Conservation (phyloP, 495 filamentous ascomycete genomes). For the Penicillium diatomitis region DNA sequence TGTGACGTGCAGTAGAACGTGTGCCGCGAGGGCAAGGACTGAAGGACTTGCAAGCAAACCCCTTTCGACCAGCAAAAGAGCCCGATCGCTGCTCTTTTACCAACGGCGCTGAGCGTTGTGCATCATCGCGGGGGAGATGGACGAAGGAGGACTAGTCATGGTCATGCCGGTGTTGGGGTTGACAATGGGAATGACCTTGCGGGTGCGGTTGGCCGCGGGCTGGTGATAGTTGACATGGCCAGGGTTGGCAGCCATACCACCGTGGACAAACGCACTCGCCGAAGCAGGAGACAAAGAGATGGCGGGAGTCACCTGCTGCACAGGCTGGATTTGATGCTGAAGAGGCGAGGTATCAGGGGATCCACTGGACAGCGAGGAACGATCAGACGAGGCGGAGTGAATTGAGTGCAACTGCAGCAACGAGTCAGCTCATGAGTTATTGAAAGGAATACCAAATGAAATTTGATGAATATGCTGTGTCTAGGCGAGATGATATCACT, state of each 20-base stretch:
- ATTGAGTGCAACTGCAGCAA: conserved; percentile 65
- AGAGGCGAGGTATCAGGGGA: conserved; percentile 89
- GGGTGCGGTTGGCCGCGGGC: conserved; percentile 73
- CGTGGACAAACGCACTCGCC: conserved; percentile 57
- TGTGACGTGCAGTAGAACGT: conserved; percentile 24
- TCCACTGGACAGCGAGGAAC: conserved; percentile 86
- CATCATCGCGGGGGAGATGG: conserved; percentile 80
- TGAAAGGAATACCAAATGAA: too few species aligned
- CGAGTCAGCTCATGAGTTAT: background rate
- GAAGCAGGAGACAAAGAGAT: conserved; percentile 72
- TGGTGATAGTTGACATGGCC: conserved; percentile 73
- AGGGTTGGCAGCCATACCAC: conserved; percentile 39
- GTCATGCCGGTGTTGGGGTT: conserved; percentile 88
- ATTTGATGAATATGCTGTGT: too few species aligned
- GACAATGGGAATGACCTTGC: conserved; percentile 97
- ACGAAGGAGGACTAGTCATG: conserved; percentile 82
- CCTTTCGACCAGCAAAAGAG: conserved; percentile 20
- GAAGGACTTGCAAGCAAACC: conserved; percentile 9
- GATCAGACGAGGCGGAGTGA: conserved; percentile 82
- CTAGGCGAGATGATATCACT: too few species aligned
- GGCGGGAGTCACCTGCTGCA: conserved; percentile 63
- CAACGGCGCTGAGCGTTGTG: conserved; percentile 61
- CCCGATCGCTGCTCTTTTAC: conserved; percentile 26
- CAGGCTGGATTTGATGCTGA: conserved; percentile 66
- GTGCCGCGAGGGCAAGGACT: conserved; percentile 23